Evolutionary conservation across 2,329 filamentous ascomycete genomes (phyloP).

Genomic region (Teratosphaeria viscida): DNA sequence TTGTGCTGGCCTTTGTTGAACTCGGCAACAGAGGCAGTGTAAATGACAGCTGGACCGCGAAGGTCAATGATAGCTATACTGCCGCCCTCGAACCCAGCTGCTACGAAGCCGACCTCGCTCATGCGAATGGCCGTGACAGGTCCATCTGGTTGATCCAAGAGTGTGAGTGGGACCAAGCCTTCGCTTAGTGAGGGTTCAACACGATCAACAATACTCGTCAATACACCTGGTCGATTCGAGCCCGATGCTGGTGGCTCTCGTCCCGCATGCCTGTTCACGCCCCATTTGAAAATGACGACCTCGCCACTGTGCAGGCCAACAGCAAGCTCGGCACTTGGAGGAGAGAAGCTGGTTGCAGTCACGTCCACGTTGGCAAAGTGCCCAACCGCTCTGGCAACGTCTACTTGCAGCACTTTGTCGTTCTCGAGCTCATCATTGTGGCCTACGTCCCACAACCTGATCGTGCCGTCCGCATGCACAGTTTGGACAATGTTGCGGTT

Average conservation of each 20-base stretch:
- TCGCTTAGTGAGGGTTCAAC: slow-evolving; percentile 65
- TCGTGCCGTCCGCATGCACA: slow-evolving; percentile 79
- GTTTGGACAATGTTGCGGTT: slow-evolving; percentile 75
- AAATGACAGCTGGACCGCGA: slow-evolving; percentile 75
- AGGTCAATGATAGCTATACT: slow-evolving; percentile 75
- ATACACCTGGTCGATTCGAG: slow-evolving; percentile 36
- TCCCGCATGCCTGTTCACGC: slow-evolving; percentile 63
- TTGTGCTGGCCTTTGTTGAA: slow-evolving; percentile 69
- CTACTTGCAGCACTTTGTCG: slow-evolving; percentile 66
- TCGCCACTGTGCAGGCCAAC: slow-evolving; percentile 78
- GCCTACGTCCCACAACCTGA: slow-evolving; percentile 88
- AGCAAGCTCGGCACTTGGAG: slow-evolving; percentile 73
- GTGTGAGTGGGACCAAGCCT: slow-evolving; percentile 65
- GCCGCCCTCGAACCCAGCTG: slow-evolving; percentile 74
- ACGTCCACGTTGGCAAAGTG: slow-evolving; percentile 69
- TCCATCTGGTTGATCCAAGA: slow-evolving; percentile 77
- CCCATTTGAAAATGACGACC: slow-evolving; percentile 78
- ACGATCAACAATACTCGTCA: slow-evolving; percentile 65
- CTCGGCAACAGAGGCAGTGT: slow-evolving; percentile 60
- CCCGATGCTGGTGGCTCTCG: slow-evolving; percentile 45
- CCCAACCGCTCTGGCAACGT: slow-evolving; percentile 71
- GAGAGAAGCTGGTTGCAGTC: slow-evolving; percentile 67
- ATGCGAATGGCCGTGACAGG: slow-evolving; percentile 68
- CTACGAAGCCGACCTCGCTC: slow-evolving; percentile 89
- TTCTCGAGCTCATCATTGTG: slow-evolving; percentile 93